phyloP scores from a whole-genome alignment of 805 yeast genomes.

The Ogataea philodendri region DNA sequence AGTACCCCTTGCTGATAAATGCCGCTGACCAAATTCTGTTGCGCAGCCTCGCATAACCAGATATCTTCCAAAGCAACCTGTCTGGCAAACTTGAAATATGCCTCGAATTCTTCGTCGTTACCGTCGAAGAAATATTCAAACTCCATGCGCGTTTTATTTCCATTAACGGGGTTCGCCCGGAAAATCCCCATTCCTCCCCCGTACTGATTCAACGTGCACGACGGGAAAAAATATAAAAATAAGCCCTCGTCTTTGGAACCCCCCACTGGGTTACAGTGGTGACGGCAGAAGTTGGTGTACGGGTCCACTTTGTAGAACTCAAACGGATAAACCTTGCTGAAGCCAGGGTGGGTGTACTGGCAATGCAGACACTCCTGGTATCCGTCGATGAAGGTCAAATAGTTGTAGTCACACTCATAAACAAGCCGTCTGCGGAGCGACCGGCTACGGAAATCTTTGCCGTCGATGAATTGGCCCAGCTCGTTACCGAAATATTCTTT shows the following conservation, averaged over 20 bases:
- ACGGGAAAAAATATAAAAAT: constrained; percentile 31
- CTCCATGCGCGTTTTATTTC: constrained; percentile 30
- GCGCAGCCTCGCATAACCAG: constrained; percentile 32
- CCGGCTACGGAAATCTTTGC: constrained; percentile 21
- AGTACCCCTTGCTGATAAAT: constrained; percentile 28
- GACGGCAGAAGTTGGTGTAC: constrained; percentile 30
- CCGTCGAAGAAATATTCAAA: constrained; percentile 33
- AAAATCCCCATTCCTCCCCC: constrained; percentile 34
- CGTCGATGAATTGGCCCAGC: constrained; percentile 22
- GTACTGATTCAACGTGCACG: constrained; percentile 28
- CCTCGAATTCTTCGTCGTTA: constrained; percentile 29
- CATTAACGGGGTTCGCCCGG: constrained; percentile 30
- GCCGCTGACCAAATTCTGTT: constrained; percentile 26
- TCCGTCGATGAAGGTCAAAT: constrained; percentile 28
- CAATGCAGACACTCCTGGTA: constrained; percentile 33
- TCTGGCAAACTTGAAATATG: constrained; percentile 31
- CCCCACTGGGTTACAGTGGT: constrained; percentile 24
- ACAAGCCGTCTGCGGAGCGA: constrained; percentile 23
- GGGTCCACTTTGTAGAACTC: constrained; percentile 30
- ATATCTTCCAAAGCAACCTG: constrained; percentile 34
- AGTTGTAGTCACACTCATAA: constrained; percentile 28
- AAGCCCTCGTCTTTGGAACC: constrained; percentile 21
- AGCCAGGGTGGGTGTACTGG: constrained; percentile 29
- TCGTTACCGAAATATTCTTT: constrained; percentile 24
- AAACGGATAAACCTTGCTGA: constrained; percentile 28